These are phyloP conservation scores for Aeschynomene evenia DNA, from an alignment of 306 rosid species.

Conservation along the genomic window DNA sequence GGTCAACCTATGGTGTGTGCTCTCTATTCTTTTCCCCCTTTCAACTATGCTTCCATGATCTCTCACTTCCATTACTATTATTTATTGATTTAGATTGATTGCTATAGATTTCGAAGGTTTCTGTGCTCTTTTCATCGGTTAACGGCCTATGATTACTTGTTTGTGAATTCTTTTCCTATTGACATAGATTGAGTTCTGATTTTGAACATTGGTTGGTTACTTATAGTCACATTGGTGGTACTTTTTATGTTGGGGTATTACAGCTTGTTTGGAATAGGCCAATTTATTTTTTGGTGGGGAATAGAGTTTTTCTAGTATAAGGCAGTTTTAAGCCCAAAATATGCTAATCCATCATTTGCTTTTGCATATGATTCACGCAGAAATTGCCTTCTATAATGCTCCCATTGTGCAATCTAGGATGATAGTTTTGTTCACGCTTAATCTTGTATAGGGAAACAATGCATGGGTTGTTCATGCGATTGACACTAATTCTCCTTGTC, in stretches of 20 bases:
- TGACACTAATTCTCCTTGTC: no score
- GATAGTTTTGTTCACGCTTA: no score
- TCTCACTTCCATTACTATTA: background rate
- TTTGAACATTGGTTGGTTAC: background rate
- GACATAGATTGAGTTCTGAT: background rate
- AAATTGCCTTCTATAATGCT: no score
- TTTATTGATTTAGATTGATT: background rate
- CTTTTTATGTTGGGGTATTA: conserved; percentile 21
- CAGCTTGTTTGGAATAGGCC: background rate
- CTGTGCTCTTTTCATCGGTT: background rate
- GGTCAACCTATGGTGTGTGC: conserved; percentile 60
- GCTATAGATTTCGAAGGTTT: conserved; percentile 4
- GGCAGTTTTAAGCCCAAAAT: no score
- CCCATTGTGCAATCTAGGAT: background rate
- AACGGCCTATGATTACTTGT: background rate
- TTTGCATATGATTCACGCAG: no score
- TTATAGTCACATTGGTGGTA: background rate
- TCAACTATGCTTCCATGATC: background rate
- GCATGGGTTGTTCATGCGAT: no score
- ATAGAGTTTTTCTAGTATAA: no score
- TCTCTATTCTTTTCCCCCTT: background rate
- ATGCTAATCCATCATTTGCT: no score
- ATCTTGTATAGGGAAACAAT: no score
- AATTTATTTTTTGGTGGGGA: no score
- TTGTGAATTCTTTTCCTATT: background rate